Evolutionary conservation across 768 basidiomycete species (phyloP).

Genomic region (Amanita rubescens): DNA sequence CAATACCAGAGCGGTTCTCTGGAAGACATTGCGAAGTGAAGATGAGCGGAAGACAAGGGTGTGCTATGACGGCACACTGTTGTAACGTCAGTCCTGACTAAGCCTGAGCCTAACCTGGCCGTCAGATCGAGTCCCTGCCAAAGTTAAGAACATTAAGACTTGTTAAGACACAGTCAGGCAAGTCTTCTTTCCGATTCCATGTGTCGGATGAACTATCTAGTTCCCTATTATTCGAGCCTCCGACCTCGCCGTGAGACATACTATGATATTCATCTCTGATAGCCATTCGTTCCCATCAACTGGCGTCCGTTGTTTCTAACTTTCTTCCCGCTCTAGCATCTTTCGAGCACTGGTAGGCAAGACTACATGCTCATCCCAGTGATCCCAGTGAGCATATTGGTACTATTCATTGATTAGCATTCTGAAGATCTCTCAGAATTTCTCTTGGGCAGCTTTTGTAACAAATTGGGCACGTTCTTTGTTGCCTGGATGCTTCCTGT

Average conservation of each 20-base stretch:
- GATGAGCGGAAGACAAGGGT: background rate
- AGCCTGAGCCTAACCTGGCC: background rate
- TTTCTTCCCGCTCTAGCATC: background rate
- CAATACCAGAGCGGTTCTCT: constrained; percentile 77
- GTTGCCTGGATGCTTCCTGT: constrained; percentile 23
- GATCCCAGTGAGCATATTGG: background rate
- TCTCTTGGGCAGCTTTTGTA: background rate
- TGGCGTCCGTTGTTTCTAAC: background rate
- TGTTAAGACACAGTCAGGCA: too few species aligned
- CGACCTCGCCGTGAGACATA: constrained; percentile 34
- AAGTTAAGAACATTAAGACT: too few species aligned
- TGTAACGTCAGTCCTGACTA: constrained; percentile 1
- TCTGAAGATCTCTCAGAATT: background rate
- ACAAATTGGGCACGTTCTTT: constrained; percentile 13
- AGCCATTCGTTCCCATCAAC: constrained; percentile 24
- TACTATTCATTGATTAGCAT: background rate
- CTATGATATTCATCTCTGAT: constrained; percentile 30
- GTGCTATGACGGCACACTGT: background rate
- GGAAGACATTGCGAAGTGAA: constrained; percentile 43
- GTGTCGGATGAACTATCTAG: constrained; percentile 37
- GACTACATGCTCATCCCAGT: background rate
- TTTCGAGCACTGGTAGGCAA: too few species aligned
- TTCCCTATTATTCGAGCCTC: constrained; percentile 58
- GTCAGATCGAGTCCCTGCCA: too few species aligned
- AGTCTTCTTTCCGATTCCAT: constrained; percentile 13